A percentile compares a stretch with the other conserved stretches of the same genome.
phyloP scores from a whole-genome alignment of 2,329 filamentous ascomycete genomes.

The Exophiala calicioides region DNA sequence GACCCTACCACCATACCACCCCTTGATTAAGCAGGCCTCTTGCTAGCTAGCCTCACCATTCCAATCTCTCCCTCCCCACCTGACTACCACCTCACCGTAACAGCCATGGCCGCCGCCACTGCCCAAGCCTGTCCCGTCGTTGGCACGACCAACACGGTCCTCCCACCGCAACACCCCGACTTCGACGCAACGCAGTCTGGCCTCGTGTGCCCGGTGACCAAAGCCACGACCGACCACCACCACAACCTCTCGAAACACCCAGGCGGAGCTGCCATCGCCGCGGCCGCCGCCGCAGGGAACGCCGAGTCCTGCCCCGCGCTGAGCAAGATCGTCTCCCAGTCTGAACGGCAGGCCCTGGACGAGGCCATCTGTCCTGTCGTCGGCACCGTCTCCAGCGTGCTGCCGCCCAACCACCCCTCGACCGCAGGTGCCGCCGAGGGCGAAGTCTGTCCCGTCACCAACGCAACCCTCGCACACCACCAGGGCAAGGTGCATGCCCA shows the following conservation, averaged over 20 bases:
- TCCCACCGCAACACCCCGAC: slow-evolving; percentile 29
- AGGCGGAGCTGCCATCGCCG: slow-evolving; percentile 22
- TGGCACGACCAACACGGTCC: slow-evolving; percentile 31
- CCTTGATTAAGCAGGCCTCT: not conserved
- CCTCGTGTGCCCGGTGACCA: slow-evolving; percentile 29
- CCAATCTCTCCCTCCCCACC: not conserved
- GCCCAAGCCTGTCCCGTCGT: slow-evolving; percentile 31
- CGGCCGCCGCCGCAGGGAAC: slow-evolving; percentile 17
- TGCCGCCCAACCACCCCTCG: slow-evolving; percentile 30
- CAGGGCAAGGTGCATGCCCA: slow-evolving; percentile 26
- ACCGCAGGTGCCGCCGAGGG: slow-evolving; percentile 23
- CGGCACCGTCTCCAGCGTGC: slow-evolving; percentile 29
- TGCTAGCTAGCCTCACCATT: not conserved
- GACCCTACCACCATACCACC: not conserved
- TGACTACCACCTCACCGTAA: not conserved
- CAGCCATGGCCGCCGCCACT: slow-evolving; percentile 2
- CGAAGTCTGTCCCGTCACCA: slow-evolving; percentile 30
- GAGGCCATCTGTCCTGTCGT: slow-evolving; percentile 32
- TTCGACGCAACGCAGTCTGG: slow-evolving; percentile 29
- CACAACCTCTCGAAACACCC: slow-evolving; percentile 31
- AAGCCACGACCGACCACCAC: slow-evolving; percentile 32
- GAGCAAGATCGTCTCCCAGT: slow-evolving; percentile 27
- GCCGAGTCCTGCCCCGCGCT: slow-evolving; percentile 29
- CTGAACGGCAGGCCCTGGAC: slow-evolving; percentile 30
- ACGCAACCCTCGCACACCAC: slow-evolving; percentile 28